phyloP scores from a whole-genome alignment of 169 alveolate species.

The Neospora caninum region DNA sequence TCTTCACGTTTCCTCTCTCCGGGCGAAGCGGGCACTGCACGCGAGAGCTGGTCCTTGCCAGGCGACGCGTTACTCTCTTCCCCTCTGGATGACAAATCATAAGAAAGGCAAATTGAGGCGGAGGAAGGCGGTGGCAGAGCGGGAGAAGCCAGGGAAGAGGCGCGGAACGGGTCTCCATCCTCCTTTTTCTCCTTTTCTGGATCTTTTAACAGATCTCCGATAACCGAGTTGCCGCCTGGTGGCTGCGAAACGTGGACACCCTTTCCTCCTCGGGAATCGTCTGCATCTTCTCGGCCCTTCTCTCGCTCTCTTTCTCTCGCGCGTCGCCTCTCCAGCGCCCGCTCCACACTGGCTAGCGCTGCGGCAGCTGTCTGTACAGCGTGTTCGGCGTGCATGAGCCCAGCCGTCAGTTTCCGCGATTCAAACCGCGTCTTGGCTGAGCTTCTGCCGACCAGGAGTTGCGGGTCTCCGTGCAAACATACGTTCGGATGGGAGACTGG shows the following conservation, averaged over 20 bases:
- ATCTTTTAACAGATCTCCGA: not conserved
- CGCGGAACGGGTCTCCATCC: too few relatives aligned
- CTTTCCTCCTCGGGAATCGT: not conserved
- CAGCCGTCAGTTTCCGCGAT: not conserved
- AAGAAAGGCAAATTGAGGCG: too few relatives aligned
- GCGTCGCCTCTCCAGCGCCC: not conserved
- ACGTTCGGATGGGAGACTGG: not conserved
- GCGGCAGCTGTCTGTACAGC: not conserved
- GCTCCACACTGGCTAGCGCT: not conserved
- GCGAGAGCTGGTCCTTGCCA: too few relatives aligned
- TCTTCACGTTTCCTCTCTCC: too few relatives aligned
- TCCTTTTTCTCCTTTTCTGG: too few relatives aligned
- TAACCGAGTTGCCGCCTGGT: not conserved
- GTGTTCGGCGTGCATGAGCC: not conserved
- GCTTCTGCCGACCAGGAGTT: not conserved
- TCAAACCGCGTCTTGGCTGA: not conserved
- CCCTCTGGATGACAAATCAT: too few relatives aligned
- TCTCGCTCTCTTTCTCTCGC: not conserved
- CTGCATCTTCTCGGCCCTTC: not conserved
- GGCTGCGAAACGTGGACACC: not conserved
- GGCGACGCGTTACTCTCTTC: too few relatives aligned
- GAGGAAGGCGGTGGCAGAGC: too few relatives aligned
- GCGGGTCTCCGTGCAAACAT: not conserved
- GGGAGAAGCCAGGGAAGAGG: too few relatives aligned
- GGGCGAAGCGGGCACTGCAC: too few relatives aligned